phyloP scores from a whole-genome alignment of 148 eudicot genomes.

The Oxyria digyna region DNA sequence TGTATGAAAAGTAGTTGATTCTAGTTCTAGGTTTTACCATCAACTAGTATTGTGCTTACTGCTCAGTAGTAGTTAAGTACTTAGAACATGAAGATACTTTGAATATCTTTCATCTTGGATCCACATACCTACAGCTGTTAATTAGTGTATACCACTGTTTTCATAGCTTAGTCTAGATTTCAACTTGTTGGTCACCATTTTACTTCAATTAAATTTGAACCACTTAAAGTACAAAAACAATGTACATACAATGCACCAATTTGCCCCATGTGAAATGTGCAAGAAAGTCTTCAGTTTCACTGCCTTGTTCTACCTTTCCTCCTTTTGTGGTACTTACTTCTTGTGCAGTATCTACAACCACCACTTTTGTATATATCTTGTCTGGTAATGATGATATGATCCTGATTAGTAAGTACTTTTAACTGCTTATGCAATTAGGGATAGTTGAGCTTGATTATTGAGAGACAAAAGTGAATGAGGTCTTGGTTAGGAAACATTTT shows the following conservation, averaged over 20 bases:
- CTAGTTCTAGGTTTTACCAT: no score
- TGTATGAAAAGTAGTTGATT: no score
- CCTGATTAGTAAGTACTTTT: not conserved
- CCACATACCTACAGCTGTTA: no score
- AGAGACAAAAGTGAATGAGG: not conserved
- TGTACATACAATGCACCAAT: not conserved
- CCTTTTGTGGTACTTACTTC: not conserved
- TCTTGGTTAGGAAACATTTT: no score
- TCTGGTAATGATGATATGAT: not conserved
- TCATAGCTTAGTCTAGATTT: no score
- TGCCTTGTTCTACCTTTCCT: not conserved
- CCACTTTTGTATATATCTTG: not conserved
- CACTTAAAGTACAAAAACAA: not conserved
- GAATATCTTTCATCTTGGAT: no score
- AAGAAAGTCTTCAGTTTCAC: constrained; percentile 3
- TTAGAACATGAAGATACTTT: no score
- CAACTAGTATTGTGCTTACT: no score
- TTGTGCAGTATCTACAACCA: not conserved
- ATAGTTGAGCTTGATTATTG: not conserved
- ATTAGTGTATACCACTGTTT: no score
- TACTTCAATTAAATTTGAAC: not conserved
- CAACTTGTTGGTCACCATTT: no score
- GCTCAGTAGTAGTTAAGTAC: no score
- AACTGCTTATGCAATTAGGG: no score
- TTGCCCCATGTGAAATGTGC: not conserved